Conservation (phyloP, 2,329 filamentous ascomycete species). For the Saccharata proteae region DNA sequence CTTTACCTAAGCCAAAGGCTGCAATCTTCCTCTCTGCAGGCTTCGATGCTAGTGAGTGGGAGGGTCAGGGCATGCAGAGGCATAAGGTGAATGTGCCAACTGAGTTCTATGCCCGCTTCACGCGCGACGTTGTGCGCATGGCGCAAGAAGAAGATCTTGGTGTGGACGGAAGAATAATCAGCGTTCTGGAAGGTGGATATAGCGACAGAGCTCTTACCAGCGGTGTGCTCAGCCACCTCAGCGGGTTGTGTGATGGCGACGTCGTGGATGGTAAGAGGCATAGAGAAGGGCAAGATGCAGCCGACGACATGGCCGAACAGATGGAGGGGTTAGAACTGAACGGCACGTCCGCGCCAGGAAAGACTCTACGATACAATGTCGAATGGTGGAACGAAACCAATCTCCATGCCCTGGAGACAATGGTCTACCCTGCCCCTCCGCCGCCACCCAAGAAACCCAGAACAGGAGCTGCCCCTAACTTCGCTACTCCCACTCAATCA, state of each 20-base stretch:
- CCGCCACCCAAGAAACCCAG: constrained; percentile 47
- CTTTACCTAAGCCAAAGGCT: constrained; percentile 56
- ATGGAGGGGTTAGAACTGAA: constrained; percentile 30
- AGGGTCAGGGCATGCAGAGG: constrained; percentile 83
- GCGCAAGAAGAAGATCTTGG: constrained; percentile 66
- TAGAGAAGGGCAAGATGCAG: constrained; percentile 11
- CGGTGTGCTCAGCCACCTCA: constrained; percentile 80
- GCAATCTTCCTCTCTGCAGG: constrained; percentile 93
- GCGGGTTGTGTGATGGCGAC: constrained; percentile 58
- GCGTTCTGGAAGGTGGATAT: constrained; percentile 91
- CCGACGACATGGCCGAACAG: constrained; percentile 23
- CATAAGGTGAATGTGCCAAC: constrained; percentile 94
- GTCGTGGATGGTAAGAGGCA: constrained; percentile 12
- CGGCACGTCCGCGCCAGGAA: constrained; percentile 14
- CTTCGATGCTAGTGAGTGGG: constrained; percentile 95
- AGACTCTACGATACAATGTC: constrained; percentile 23
- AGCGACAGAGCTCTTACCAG: constrained; percentile 83
- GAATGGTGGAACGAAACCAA: constrained; percentile 32
- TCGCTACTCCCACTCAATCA: constrained; percentile 77
- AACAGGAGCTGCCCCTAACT: constrained; percentile 52
- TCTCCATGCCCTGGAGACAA: constrained; percentile 21
- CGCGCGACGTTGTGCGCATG: constrained; percentile 69
- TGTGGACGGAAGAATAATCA: constrained; percentile 77
- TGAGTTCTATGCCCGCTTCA: constrained; percentile 87
- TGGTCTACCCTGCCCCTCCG: constrained; percentile 19